These are phyloP conservation scores for Aspergillus texensis DNA, from an alignment of 2,329 filamentous ascomycete genomes.

Conservation along the genomic window DNA sequence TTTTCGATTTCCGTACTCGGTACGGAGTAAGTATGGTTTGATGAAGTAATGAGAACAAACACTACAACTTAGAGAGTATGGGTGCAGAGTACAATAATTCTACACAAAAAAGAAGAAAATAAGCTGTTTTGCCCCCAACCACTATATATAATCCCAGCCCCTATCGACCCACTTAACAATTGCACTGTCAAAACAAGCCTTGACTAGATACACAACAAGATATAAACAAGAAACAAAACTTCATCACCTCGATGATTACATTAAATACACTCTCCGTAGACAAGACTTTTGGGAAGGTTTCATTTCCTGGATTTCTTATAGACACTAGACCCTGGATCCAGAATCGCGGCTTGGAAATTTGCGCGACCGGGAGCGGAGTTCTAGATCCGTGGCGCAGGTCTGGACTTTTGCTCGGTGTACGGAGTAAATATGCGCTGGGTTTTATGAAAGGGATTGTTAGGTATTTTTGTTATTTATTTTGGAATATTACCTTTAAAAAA, in stretches of 20 bases:
- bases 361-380: not conserved
- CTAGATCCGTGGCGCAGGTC: not conserved
- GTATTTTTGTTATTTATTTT: too few relatives aligned
- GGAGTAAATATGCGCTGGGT: not conserved
- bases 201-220: not conserved
- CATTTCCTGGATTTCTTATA: not conserved
- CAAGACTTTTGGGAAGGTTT: too few relatives aligned
- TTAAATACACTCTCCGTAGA: not conserved
- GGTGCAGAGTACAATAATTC: not conserved
- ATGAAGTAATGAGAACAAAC: not conserved
- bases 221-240: not conserved
- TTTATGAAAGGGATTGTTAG: not conserved
- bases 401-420: not conserved
- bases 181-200: not conserved
- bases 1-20: not conserved
- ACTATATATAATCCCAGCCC: not conserved
- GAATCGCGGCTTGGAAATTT: not conserved
- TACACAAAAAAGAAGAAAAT: not conserved
- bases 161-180: not conserved
- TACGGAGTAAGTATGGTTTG: not conserved
- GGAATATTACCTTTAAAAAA: accelerated
- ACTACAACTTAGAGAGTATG: too few relatives aligned
- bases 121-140: not conserved
- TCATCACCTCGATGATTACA: not conserved
- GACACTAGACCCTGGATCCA: not conserved